phyloP scores from a whole-genome alignment of 257 asterid species.

The Thymus quinquecostatus region DNA sequence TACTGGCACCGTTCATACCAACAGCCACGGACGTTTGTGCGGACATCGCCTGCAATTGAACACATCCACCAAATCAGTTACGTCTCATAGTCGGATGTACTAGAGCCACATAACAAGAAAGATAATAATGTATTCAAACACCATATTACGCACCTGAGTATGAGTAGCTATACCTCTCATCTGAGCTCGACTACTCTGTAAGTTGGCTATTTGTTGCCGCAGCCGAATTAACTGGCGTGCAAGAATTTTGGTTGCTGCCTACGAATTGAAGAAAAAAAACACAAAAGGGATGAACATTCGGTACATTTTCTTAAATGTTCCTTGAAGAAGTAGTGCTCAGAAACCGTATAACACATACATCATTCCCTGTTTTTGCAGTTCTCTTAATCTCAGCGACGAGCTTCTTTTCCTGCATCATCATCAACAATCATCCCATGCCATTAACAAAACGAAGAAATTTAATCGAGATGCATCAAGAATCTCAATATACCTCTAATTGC shows the following conservation, averaged over 20 bases:
- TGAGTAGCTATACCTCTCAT: conserved; percentile 93
- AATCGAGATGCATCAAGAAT: conserved; percentile 6
- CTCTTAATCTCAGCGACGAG: conserved; percentile 94
- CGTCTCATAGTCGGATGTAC: conserved; percentile 6
- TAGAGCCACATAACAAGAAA: conserved; percentile 12
- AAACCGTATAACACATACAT: conserved; percentile 45
- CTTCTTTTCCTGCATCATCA: conserved; percentile 75
- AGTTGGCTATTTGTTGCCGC: conserved; percentile 88
- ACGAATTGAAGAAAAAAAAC: conserved; percentile 12
- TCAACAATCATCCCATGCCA: conserved; percentile 18
- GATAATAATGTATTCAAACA: not conserved
- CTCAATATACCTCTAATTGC: conserved; percentile 66
- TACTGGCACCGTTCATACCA: conserved; percentile 95
- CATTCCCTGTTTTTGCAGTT: conserved; percentile 98
- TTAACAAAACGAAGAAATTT: not conserved
- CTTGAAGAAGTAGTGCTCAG: not conserved
- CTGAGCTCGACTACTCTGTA: conserved; percentile 96
- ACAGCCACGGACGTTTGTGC: conserved; percentile 93
- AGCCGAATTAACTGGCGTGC: conserved; percentile 91
- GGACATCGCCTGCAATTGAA: conserved; percentile 70
- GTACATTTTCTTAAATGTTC: not conserved
- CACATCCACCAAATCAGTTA: conserved; percentile 4
- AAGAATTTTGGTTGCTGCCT: conserved; percentile 88
- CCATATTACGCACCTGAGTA: conserved; percentile 68
- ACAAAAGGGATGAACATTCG: conserved; percentile 1